Evolutionary conservation across 352 stramenopile genomes (phyloP).

Genomic region (Globisporangium recalcitrans): DNA sequence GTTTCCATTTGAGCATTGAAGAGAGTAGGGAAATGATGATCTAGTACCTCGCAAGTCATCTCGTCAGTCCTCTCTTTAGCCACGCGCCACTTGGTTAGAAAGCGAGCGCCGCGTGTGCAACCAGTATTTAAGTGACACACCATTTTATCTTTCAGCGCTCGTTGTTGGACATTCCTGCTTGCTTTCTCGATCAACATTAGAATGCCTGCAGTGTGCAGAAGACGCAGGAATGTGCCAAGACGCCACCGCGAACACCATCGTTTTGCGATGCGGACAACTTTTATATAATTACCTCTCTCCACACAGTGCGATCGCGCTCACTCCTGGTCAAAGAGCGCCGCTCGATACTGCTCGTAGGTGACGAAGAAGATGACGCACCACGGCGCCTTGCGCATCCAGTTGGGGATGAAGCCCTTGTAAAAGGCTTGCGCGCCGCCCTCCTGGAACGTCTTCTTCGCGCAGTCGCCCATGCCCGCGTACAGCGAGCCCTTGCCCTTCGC

Average conservation of each 20-base stretch:
- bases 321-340: conserved; percentile 28
- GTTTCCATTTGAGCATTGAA: neutral
- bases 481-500: conserved; percentile 40
- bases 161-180: neutral
- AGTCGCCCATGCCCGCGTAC: conserved; percentile 73
- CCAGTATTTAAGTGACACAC: conserved; percentile 2
- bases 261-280: neutral
- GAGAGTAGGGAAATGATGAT: neutral
- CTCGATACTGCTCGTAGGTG: conserved; percentile 78
- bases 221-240: neutral
- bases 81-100: neutral
- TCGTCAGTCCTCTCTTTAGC: neutral
- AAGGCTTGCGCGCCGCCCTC: conserved; percentile 63
- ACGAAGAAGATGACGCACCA: conserved; percentile 88
- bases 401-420: conserved; percentile 85
- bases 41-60: neutral
- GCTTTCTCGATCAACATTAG: neutral
- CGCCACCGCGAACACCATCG: too few relatives aligned
- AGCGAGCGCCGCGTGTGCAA: neutral
- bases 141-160: neutral
- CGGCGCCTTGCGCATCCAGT: conserved; percentile 85
- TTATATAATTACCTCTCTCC: neutral
- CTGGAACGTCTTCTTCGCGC: conserved; percentile 57
- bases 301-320: conserved; percentile 14
- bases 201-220: too few relatives aligned